Conservation (phyloP, 768 basidiomycete species). For the Rhizopogon rudus region DNA sequence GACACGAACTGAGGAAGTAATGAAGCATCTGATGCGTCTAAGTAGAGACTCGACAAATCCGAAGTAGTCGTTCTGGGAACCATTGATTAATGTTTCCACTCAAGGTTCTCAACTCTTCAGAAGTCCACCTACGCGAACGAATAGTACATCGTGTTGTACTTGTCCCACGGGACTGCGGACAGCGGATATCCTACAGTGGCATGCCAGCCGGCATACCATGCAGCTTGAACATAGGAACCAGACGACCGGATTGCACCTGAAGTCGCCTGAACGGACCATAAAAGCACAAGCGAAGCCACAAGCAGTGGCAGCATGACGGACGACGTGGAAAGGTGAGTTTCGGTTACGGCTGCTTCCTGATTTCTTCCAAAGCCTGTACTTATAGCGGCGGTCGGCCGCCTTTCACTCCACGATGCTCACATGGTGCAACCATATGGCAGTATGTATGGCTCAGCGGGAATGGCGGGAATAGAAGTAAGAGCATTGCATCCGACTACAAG, state of each 20-base stretch:
- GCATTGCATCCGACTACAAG: no score
- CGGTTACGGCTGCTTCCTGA: neutral
- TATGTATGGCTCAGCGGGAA: no score
- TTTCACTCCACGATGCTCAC: no score
- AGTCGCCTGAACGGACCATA: neutral
- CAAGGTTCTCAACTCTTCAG: no score
- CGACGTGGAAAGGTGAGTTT: neutral
- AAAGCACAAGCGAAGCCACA: neutral
- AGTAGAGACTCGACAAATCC: neutral
- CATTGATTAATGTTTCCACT: neutral
- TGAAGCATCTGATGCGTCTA: neutral
- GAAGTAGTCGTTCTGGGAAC: constrained; percentile 1
- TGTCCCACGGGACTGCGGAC: constrained; percentile 41
- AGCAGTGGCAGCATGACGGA: neutral
- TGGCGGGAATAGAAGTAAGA: no score
- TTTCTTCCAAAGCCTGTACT: neutral
- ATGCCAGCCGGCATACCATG: constrained; percentile 3
- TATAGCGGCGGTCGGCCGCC: neutral
- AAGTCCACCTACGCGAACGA: constrained; percentile 47
- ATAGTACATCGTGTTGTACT: constrained; percentile 52
- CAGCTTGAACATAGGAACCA: neutral
- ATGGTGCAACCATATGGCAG: no score
- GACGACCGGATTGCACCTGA: neutral
- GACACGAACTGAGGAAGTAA: constrained; percentile 4
- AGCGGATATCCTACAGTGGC: constrained; percentile 33